These are phyloP conservation scores for Ajuga chamaepitys DNA, from an alignment of 257 asterid species.

Conservation along the genomic window DNA sequence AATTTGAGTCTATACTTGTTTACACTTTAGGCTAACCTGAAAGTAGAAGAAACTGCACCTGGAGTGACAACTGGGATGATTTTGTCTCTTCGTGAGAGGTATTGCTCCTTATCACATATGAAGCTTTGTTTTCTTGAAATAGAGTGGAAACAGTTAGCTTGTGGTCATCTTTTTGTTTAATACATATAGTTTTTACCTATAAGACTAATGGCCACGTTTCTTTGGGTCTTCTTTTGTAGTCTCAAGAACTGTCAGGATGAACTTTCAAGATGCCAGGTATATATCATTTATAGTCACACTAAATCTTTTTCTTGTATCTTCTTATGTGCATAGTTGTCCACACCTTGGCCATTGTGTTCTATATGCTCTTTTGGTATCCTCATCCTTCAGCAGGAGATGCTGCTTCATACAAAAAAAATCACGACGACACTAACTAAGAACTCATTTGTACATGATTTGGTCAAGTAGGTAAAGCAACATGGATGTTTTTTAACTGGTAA, in stretches of 20 bases:
- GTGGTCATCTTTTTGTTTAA: not conserved
- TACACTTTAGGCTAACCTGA: slow-evolving; percentile 39
- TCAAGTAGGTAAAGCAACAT: not conserved
- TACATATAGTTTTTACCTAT: not conserved
- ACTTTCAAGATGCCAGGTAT: slow-evolving; percentile 77
- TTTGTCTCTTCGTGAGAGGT: slow-evolving; percentile 93
- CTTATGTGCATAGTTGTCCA: not conserved
- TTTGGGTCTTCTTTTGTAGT: slow-evolving; percentile 39
- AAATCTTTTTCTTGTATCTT: not conserved
- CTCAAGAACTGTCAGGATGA: slow-evolving; percentile 75
- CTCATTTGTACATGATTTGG: not conserved
- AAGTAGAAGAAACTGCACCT: slow-evolving; percentile 85
- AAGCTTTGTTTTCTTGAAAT: not conserved
- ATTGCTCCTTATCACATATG: slow-evolving; percentile 3
- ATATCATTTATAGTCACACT: not conserved
- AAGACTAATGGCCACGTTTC: slow-evolving; percentile 10
- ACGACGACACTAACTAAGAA: not conserved
- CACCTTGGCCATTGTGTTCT: not conserved
- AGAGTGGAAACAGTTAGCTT: not conserved
- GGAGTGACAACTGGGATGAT: slow-evolving; percentile 91
- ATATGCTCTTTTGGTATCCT: not conserved
- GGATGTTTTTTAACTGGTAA: not conserved
- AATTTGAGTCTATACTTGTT: slow-evolving; percentile 5
- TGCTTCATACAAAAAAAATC: not conserved
- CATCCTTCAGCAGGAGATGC: not conserved